Base-by-base conservation (phyloP, 1,284 basidiomycete species). In the Malassezia cuniculi region DNA sequence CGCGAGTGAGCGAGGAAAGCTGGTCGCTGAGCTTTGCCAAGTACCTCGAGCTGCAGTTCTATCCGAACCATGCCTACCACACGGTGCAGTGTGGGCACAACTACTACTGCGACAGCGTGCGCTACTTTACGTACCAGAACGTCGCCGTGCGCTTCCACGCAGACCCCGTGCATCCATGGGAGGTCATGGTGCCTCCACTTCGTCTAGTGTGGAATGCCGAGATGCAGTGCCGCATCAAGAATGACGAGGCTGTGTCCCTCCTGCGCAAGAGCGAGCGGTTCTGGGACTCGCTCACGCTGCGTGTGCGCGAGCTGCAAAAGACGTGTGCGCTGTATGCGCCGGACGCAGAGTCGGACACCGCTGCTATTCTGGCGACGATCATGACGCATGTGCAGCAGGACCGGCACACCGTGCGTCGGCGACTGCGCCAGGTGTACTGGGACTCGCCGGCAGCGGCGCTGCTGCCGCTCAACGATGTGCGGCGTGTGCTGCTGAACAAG, bases 1-100 rank as follows among this genome's bases (percentile, higher is more conserved):
- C 85, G 40, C 80, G 81, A 14, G 78, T 95, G 27, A 86, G 85
- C 1, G 80, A 85, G 51, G 87, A 94, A 63, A 86, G 89, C 70
- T 85, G 86, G 69, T 70, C 85, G 59, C 83, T 89, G 68, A 80
- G 86, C n/a, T 86, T 87, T 60, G 82, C 82, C 27, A 89, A 89
- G 63, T 93, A 85, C 61, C 74, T 93, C 31, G 86, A 93, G 60
- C 75, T 89, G 19, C 81, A 85, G 58, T 89, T 89, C 68, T 89
- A 90, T 68, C 83, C 85, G 11, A 80, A 60, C 44, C 79, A 29
- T 78, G 83, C 54, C 80, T 83, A 51, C 77, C 78, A 57, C 72
- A 80, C 30, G 79, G 81, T 47, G 78, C 80, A 47, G 3, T 99
- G 93, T 65, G 75, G 80, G 37, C 93, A 99, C 69, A 93, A 97